These are phyloP conservation scores for Auricularia auricula-judae DNA, from an alignment of 768 basidiomycete species.

Conservation along the genomic window DNA sequence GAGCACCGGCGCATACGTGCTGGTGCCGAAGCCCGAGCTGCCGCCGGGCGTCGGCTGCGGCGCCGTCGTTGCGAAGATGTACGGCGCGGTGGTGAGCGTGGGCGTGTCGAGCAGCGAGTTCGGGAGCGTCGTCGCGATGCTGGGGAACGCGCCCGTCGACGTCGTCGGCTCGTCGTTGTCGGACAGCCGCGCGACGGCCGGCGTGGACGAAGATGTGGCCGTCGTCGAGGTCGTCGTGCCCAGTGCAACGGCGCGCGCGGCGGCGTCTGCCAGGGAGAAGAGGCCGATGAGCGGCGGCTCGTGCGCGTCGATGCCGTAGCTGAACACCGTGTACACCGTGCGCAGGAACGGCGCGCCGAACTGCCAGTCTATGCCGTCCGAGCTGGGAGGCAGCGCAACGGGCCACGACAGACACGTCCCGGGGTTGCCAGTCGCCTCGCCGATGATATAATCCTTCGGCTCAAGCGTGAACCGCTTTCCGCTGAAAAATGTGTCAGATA, in stretches of 20 bases:
- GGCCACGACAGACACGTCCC: conserved; percentile 70
- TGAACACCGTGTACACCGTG: conserved; percentile 71
- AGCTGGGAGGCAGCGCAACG: conserved; percentile 46
- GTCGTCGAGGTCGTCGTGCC: not conserved
- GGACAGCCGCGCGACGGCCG: not conserved
- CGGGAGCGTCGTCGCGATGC: conserved; percentile 57
- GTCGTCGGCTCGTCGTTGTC: not conserved
- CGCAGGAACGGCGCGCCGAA: conserved; percentile 63
- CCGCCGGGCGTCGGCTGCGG: conserved; percentile 25
- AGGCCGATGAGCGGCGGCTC: conserved; percentile 74
- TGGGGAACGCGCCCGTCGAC: conserved; percentile 18
- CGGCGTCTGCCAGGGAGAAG: conserved; percentile 39
- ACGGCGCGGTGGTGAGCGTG: conserved; percentile 48
- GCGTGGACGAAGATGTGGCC: not conserved
- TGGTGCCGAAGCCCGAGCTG: conserved; percentile 51
- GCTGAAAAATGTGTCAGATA: too few species aligned
- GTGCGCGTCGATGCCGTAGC: conserved; percentile 62
- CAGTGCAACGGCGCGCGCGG: conserved; percentile 14
- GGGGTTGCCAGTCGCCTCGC: conserved; percentile 52
- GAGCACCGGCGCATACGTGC: conserved; percentile 56
- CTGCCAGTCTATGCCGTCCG: conserved; percentile 78
- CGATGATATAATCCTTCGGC: conserved; percentile 71
- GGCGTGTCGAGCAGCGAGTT: conserved; percentile 62
- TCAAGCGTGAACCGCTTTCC: conserved; percentile 46
- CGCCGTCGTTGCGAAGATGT: conserved; percentile 60